Conservation (phyloP, 768 basidiomycete species). For the Tylopilus rubrobrunneus region DNA sequence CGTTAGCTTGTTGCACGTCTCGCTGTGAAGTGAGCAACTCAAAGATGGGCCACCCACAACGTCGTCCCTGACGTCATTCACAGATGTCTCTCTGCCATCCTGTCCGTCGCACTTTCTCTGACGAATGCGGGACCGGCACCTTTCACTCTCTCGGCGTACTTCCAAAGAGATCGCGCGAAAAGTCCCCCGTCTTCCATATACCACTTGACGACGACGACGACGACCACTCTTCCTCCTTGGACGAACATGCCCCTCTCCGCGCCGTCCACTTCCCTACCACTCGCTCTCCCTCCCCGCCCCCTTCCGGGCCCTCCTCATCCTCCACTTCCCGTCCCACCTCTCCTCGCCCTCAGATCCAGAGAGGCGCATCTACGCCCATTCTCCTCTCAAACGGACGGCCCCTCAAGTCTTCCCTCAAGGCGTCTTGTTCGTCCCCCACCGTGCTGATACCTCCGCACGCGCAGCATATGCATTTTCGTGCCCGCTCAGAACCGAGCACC, state of each 20-base stretch:
- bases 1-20: background rate
- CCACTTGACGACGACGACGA: conserved; percentile 24
- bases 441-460: conserved; percentile 2
- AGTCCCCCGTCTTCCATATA: conserved; percentile 18
- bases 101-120: conserved; percentile 21
- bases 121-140: too few relatives aligned
- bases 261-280: conserved; percentile 44
- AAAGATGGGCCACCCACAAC: background rate
- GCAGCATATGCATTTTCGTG: conserved; percentile 23
- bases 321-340: conserved; percentile 1
- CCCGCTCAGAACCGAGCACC: conserved; percentile 60
- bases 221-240: conserved; percentile 12
- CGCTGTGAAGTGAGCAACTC: background rate
- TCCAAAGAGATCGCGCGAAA: conserved; percentile 36
- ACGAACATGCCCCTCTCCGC: conserved; percentile 13
- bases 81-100: background rate
- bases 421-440: conserved; percentile 23
- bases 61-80: conserved; percentile 5
- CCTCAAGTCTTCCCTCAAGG: conserved; percentile 82
- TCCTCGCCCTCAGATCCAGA: conserved; percentile 21
- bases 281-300: conserved; percentile 21
- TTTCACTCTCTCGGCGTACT: conserved; percentile 46
- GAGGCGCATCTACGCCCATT: conserved; percentile 26
- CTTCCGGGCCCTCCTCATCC: background rate
- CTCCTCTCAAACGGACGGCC: conserved; percentile 66